A percentile compares a stretch with the other conserved stretches of the same genome.
Evolutionary conservation across 1,284 basidiomycete genomes (phyloP).

Genomic region (Rhodofomes roseus): DNA sequence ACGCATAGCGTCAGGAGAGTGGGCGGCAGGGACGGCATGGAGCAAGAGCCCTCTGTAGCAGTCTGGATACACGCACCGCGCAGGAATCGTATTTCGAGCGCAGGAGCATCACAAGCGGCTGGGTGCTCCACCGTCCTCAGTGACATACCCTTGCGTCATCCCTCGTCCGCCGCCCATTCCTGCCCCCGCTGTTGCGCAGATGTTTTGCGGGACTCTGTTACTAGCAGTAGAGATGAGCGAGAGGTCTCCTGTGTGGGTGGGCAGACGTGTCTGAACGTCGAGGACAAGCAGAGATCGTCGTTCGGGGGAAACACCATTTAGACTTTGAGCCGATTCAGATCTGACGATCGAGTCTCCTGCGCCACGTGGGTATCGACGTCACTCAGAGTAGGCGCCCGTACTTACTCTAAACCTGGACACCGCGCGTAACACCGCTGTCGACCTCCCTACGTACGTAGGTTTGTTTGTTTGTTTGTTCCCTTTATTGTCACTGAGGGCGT

Average conservation of each 20-base stretch:
- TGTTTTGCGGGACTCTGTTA: not conserved
- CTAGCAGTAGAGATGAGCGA: too few relatives aligned
- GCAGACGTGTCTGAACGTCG: not conserved
- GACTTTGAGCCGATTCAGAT: not conserved
- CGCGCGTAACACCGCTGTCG: too few relatives aligned
- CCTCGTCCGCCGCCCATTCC: not conserved
- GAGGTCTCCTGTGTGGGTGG: not conserved
- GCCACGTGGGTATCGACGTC: too few relatives aligned
- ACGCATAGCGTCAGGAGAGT: not conserved
- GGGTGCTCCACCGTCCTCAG: not conserved
- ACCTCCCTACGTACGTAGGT: too few relatives aligned
- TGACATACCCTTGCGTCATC: not conserved
- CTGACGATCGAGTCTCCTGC: not conserved
- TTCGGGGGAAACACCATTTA: not conserved
- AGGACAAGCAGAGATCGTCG: not conserved
- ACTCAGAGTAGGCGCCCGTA: too few relatives aligned
- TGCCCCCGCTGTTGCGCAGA: not conserved
- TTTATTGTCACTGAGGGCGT: too few relatives aligned
- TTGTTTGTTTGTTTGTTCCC: too few relatives aligned
- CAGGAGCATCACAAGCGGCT: not conserved
- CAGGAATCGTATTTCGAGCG: not conserved
- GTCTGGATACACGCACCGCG: not conserved
- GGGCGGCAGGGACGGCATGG: not conserved
- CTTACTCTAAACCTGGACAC: too few relatives aligned
- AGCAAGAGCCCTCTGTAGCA: not conserved